Evolutionary conservation across 108 stramenopile species (phyloP).

Genomic region (Skeletonema tropicum): DNA sequence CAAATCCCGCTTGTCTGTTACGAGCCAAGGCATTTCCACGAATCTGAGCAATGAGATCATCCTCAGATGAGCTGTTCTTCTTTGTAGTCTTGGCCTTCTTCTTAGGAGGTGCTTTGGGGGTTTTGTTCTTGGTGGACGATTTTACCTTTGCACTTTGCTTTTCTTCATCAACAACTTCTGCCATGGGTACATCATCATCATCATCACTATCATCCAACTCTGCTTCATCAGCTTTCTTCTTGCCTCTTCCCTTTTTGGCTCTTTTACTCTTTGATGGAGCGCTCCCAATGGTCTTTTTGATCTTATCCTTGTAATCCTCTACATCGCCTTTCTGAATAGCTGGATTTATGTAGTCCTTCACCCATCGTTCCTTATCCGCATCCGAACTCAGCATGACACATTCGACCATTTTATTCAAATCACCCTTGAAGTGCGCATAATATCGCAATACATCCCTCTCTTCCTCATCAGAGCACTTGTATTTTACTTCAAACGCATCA

Average conservation of each 20-base stretch:
- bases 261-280: constrained; percentile 36
- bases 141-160: constrained; percentile 23
- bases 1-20: constrained; percentile 41
- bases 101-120: constrained; percentile 18
- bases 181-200: constrained; percentile 33
- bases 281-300: constrained; percentile 55
- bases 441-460: constrained; percentile 76
- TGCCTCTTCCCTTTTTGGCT: constrained; percentile 20
- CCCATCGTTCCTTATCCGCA: constrained; percentile 71
- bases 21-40: constrained; percentile 55
- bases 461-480: constrained; percentile 89
- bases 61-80: constrained; percentile 37
- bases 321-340: constrained; percentile 68
- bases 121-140: background rate
- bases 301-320: constrained; percentile 41
- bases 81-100: constrained; percentile 35
- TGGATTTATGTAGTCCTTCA: constrained; percentile 79
- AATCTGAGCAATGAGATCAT: constrained; percentile 69
- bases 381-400: constrained; percentile 79
- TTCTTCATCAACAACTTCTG: constrained; percentile 29
- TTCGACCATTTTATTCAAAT: constrained; percentile 75
- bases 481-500: constrained; percentile 76
- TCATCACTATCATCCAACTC: constrained; percentile 20
- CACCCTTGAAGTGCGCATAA: constrained; percentile 68
- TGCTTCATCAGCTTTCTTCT: constrained; percentile 7